These are phyloP conservation scores for Dictyostelium gargantuum DNA, from an alignment of 208 protist species.

Conservation along the genomic window DNA sequence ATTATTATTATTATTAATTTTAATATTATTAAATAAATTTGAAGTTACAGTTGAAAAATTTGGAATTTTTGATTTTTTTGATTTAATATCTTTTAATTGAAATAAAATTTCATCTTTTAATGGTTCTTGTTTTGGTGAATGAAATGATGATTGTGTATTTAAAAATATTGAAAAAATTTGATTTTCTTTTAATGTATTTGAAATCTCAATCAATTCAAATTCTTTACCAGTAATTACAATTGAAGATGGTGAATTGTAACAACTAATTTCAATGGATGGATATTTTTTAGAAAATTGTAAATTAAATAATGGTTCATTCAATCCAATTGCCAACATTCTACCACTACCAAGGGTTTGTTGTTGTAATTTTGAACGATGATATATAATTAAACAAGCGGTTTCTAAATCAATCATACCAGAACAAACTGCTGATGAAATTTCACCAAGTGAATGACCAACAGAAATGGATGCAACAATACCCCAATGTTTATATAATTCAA, in stretches of 20 bases:
- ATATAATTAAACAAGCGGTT: background rate
- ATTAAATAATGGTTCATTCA: background rate
- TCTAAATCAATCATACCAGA: background rate
- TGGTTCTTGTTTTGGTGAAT: background rate
- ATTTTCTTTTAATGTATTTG: background rate
- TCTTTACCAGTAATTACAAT: conserved; percentile 31
- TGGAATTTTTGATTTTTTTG: background rate
- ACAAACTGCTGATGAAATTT: background rate
- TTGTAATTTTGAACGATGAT: background rate
- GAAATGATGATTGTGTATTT: background rate
- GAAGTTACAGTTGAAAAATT: background rate
- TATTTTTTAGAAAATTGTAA: background rate
- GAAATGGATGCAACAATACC: background rate
- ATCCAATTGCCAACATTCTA: background rate
- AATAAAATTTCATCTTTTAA: background rate
- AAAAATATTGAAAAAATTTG: background rate
- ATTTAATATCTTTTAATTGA: background rate
- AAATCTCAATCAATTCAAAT: background rate
- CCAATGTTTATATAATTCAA: background rate
- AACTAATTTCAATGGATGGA: background rate
- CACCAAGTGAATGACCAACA: background rate
- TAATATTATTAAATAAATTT: background rate
- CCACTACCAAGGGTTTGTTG: background rate
- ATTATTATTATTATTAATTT: too few relatives aligned
- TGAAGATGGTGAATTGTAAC: background rate